Evolutionary conservation across 331 rosid genomes (phyloP).

Genomic region (Quercus phellos): DNA sequence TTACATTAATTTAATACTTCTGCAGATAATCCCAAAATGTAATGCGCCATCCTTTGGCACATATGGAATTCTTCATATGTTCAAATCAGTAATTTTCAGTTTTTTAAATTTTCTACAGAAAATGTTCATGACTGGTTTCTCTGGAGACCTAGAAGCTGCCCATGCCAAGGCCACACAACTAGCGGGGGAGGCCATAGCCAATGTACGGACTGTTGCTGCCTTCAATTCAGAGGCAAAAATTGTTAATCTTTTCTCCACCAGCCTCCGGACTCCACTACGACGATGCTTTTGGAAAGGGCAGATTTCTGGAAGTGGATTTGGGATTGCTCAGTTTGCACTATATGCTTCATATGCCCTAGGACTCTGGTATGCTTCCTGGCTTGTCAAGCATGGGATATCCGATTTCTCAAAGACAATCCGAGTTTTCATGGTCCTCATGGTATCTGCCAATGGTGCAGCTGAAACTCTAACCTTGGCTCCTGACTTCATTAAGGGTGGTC

Average conservation of each 20-base stretch:
- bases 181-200: constrained; percentile 96
- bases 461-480: constrained; percentile 95
- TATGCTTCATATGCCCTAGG: constrained; percentile 97
- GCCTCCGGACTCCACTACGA: constrained; percentile 70
- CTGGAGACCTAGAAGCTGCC: constrained; percentile 94
- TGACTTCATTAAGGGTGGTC: constrained; percentile 94
- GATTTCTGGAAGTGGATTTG: constrained; percentile 96
- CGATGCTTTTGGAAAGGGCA: constrained; percentile 99
- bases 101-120: constrained; percentile 46
- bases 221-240: constrained; percentile 87
- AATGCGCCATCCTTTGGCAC: not conserved
- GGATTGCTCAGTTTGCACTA: constrained; percentile 91
- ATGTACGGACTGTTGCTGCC: constrained; percentile 94
- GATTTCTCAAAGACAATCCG: constrained; percentile 90
- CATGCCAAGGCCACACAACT: constrained; percentile 93
- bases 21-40: not conserved
- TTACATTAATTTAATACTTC: not conserved
- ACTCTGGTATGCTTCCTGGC: constrained; percentile 99
- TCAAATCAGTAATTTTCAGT: not conserved
- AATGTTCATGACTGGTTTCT: constrained; percentile 98
- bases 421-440: constrained; percentile 99
- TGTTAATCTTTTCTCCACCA: constrained; percentile 69
- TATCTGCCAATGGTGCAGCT: constrained; percentile 97
- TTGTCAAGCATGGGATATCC: constrained; percentile 91
- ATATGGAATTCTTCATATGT: not conserved